These are phyloP conservation scores for Solanum rostratum DNA, from an alignment of 257 asterid species.

Conservation along the genomic window DNA sequence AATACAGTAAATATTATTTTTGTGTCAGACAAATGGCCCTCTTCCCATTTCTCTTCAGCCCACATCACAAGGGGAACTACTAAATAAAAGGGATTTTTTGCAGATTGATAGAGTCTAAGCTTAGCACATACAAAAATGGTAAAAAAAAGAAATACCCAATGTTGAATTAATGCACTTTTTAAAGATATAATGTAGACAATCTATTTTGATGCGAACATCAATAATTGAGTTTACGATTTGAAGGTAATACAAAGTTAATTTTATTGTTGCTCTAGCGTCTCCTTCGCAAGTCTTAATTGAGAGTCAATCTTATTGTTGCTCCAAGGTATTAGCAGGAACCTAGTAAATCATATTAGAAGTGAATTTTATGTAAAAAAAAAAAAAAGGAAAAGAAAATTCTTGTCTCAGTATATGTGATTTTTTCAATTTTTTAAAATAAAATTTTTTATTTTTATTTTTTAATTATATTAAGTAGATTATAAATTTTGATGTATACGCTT, in stretches of 20 bases:
- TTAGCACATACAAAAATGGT: background rate
- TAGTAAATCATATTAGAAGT: too few species aligned
- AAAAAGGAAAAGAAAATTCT: too few species aligned
- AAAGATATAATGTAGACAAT: background rate
- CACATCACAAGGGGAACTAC: background rate
- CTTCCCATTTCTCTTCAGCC: background rate
- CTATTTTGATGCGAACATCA: background rate
- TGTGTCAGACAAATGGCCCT: background rate
- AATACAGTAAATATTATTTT: constrained; percentile 10
- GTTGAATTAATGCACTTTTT: background rate
- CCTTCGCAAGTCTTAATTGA: background rate
- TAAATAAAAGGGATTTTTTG: background rate
- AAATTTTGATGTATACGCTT: too few species aligned
- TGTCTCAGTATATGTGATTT: too few species aligned
- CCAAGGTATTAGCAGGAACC: too few species aligned
- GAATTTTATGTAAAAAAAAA: too few species aligned
- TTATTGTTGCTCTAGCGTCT: background rate
- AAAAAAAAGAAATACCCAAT: background rate
- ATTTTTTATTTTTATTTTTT: too few species aligned
- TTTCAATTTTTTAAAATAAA: too few species aligned
- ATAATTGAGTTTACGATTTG: background rate
- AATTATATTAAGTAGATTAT: too few species aligned
- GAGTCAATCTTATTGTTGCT: background rate
- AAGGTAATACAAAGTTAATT: background rate
- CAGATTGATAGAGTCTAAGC: background rate